phyloP scores from a whole-genome alignment of 331 rosid species.

The Erythrophleum ivorense region DNA sequence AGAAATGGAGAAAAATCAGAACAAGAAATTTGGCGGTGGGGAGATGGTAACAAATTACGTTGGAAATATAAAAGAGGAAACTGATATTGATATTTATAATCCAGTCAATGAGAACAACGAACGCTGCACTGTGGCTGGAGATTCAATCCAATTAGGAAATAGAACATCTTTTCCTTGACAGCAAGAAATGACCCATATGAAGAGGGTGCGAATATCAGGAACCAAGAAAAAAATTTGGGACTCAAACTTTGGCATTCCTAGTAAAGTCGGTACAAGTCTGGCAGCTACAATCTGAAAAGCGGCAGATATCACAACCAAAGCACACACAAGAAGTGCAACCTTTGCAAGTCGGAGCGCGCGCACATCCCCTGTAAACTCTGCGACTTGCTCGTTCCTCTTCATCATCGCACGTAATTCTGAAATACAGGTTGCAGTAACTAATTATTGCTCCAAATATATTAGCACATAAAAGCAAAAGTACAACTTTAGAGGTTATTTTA shows the following conservation, averaged over 20 bases:
- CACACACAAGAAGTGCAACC: slow-evolving; percentile 99
- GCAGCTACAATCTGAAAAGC: slow-evolving; percentile 95
- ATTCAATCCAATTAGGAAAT: slow-evolving; percentile 46
- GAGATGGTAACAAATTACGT: background rate
- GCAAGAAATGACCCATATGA: slow-evolving; percentile 37
- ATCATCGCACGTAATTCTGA: slow-evolving; percentile 84
- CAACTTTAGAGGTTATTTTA: slow-evolving; percentile 1
- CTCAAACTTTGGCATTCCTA: slow-evolving; percentile 71
- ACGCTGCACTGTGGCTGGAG: slow-evolving; percentile 48
- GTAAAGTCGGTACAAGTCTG: slow-evolving; percentile 97
- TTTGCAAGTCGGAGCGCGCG: slow-evolving; percentile 82
- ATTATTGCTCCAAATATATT: background rate
- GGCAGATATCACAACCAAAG: slow-evolving; percentile 91
- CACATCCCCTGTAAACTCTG: slow-evolving; percentile 86
- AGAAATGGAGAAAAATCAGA: background rate
- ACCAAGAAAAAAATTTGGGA: background rate
- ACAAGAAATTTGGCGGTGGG: too few relatives aligned
- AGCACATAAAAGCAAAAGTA: background rate
- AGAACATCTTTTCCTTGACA: slow-evolving; percentile 23
- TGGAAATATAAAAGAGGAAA: slow-evolving; percentile 33
- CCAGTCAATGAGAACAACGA: slow-evolving; percentile 55
- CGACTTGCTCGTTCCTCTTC: slow-evolving; percentile 96
- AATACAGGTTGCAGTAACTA: slow-evolving; percentile 26
- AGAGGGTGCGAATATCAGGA: slow-evolving; percentile 25
- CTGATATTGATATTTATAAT: slow-evolving; percentile 50